Percentiles rank a stretch among this genome's conserved stretches.
Conservation (phyloP, 2,329 filamentous ascomycete species). For the Colletotrichum viniferum region DNA sequence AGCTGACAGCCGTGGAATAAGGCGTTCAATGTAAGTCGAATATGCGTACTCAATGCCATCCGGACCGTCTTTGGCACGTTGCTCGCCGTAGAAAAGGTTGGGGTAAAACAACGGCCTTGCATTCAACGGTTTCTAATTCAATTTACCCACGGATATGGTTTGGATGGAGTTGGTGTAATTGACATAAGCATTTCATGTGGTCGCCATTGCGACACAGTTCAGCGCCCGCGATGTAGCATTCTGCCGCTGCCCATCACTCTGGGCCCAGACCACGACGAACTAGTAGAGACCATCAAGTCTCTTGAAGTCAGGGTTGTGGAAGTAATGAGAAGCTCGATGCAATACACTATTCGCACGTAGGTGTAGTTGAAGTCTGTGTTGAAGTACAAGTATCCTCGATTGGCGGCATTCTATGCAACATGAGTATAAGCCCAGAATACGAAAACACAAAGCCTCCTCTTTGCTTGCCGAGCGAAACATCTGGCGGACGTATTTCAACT, state of each 20-base stretch:
- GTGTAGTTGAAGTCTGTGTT: background rate
- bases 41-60: background rate
- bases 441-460: too few relatives aligned
- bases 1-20: background rate
- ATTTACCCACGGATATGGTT: background rate
- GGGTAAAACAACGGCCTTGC: background rate
- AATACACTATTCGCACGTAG: background rate
- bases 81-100: background rate
- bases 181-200: background rate
- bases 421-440: too few relatives aligned
- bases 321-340: background rate
- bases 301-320: background rate
- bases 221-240: background rate
- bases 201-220: background rate
- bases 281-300: background rate
- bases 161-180: background rate
- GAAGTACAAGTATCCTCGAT: too few relatives aligned
- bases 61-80: background rate
- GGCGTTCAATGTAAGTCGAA: background rate
- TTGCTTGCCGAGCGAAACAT: too few relatives aligned
- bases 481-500: too few relatives aligned
- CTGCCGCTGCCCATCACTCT: background rate
- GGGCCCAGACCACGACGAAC: background rate
- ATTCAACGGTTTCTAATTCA: background rate
- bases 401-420: too few relatives aligned